Evolutionary conservation across 352 stramenopile genomes (phyloP).

Genomic region (Globisporangium ultimum): DNA sequence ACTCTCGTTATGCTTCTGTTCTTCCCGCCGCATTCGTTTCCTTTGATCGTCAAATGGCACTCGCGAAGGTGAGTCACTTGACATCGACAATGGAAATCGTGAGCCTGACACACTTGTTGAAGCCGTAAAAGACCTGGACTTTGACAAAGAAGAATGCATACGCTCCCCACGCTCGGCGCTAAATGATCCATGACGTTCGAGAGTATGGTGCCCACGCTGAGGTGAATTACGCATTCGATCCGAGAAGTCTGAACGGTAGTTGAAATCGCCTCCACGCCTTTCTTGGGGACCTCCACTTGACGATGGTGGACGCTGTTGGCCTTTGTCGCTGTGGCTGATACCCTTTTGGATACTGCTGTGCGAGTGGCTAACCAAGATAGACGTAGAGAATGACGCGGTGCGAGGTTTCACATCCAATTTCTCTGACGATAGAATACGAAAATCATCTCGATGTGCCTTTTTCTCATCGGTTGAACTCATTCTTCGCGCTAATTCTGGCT

Average conservation of each 20-base stretch:
- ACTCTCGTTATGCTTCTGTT: not conserved
- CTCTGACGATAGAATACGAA: conserved; percentile 6
- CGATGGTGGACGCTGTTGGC: conserved; percentile 9
- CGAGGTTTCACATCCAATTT: conserved; percentile 23
- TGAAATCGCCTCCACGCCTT: conserved; percentile 14
- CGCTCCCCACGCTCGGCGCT: conserved; percentile 11
- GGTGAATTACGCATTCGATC: conserved; percentile 18
- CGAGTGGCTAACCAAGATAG: not conserved
- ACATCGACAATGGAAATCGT: not conserved
- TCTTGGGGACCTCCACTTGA: conserved; percentile 9
- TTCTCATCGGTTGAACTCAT: conserved; percentile 20
- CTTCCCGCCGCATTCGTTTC: conserved; percentile 4
- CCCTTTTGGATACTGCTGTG: conserved; percentile 4
- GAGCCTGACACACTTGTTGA: conserved; percentile 4
- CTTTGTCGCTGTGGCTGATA: not conserved
- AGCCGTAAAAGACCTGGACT: conserved; percentile 8
- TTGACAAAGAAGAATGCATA: conserved; percentile 3
- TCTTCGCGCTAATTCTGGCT: conserved; percentile 1
- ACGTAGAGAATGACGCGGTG: conserved; percentile 38
- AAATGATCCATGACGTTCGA: conserved; percentile 57
- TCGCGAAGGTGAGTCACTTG: too few relatives aligned
- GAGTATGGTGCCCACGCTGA: conserved; percentile 17
- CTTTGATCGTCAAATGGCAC: conserved; percentile 4
- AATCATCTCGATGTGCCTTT: conserved; percentile 21
- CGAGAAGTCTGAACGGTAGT: conserved; percentile 14